These are phyloP conservation scores for Verticillium nubilum DNA, from an alignment of 2,329 filamentous ascomycete genomes.

Conservation along the genomic window DNA sequence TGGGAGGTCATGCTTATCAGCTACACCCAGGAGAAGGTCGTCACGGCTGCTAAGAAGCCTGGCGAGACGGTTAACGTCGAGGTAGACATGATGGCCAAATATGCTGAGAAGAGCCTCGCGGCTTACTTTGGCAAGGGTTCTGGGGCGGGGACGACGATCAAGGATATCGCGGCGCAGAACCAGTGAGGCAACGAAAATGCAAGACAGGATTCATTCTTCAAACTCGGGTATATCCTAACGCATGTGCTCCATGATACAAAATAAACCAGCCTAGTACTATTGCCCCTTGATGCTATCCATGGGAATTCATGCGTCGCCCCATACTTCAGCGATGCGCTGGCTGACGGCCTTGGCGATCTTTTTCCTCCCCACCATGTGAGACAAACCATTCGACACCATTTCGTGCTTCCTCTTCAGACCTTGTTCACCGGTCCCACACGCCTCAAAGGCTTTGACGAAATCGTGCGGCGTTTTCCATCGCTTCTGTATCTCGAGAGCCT, in stretches of 20 bases:
- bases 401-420: constrained; percentile 52
- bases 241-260: not conserved
- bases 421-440: constrained; percentile 41
- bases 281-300: no score
- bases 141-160: not conserved
- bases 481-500: constrained; percentile 73
- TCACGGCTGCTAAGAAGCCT: constrained; percentile 69
- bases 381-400: constrained; percentile 53
- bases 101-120: constrained; percentile 82
- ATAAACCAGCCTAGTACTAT: not conserved
- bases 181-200: not conserved
- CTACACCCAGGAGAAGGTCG: constrained; percentile 91
- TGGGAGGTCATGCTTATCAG: constrained; percentile 98
- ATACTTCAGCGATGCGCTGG: constrained; percentile 66
- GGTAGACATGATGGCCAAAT: constrained; percentile 84
- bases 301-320: constrained; percentile 50
- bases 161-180: not conserved
- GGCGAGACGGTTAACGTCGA: constrained; percentile 88
- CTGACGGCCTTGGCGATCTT: constrained; percentile 63
- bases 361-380: constrained; percentile 58
- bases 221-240: not conserved
- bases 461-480: constrained; percentile 70
- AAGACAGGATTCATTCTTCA: not conserved
- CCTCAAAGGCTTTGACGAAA: constrained; percentile 64
- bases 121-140: constrained; percentile 55